Evolutionary conservation across 2,329 filamentous ascomycete genomes (phyloP).

Genomic region (Rhynchosporium agropyri): DNA sequence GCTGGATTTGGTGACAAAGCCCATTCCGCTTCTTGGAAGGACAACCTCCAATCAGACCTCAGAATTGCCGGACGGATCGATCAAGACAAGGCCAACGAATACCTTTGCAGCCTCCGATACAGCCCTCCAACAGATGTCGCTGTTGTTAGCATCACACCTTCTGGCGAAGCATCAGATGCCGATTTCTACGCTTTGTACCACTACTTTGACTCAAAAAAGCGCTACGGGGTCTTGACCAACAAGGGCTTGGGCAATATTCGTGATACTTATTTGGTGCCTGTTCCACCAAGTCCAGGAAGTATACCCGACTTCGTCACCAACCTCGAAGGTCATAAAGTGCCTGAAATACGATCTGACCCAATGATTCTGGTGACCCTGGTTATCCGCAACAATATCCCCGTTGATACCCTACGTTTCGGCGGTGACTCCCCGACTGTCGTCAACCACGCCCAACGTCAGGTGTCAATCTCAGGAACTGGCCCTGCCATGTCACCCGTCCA

Average conservation of each 20-base stretch:
- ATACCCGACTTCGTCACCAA: slow-evolving; percentile 88
- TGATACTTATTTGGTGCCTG: slow-evolving; percentile 88
- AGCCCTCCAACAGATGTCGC: slow-evolving; percentile 82
- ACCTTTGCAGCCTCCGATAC: slow-evolving; percentile 84
- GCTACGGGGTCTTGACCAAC: slow-evolving; percentile 86
- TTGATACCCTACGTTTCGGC: slow-evolving; percentile 29
- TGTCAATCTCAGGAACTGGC: slow-evolving; percentile 53
- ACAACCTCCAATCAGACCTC: slow-evolving; percentile 71
- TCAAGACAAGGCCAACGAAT: slow-evolving; percentile 81
- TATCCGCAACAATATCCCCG: slow-evolving; percentile 58
- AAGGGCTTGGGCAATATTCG: slow-evolving; percentile 75
- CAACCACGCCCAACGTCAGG: slow-evolving; percentile 47
- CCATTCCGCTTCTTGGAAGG: slow-evolving; percentile 64
- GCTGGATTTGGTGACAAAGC: slow-evolving; percentile 74
- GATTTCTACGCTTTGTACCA: slow-evolving; percentile 79
- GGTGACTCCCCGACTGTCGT: slow-evolving; percentile 43
- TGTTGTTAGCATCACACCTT: slow-evolving; percentile 71
- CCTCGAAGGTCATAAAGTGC: slow-evolving; percentile 81
- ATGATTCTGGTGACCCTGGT: slow-evolving; percentile 85
- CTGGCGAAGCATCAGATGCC: slow-evolving; percentile 59
- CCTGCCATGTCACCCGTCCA: slow-evolving; percentile 56
- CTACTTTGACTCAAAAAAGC: slow-evolving; percentile 80
- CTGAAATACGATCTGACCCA: slow-evolving; percentile 70
- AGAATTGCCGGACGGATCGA: slow-evolving; percentile 80
- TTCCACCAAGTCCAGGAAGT: slow-evolving; percentile 69